Evolutionary conservation across 805 yeast species (phyloP), one percentile per base, ranked within the genome.

Genomic region (Candida anglica): DNA sequence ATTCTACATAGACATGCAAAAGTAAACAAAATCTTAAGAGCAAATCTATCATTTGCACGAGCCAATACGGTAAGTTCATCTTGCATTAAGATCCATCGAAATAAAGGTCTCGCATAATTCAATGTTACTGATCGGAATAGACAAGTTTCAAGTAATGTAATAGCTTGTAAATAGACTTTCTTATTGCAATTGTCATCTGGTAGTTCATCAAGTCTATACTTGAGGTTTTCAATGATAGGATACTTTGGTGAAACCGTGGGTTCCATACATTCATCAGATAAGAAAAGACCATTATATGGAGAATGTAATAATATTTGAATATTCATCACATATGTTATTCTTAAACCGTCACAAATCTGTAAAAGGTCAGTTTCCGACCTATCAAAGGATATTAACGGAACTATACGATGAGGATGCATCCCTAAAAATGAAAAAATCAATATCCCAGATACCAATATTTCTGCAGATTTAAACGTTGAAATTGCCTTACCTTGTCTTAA

Each of bases 21-120:
- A 0, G 45, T 34, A 31, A 39, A 55, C n/a, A 63, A 32, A 1
- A 60, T 14, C 20, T 59, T 40, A 17, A 56, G 37, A 0, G 63
- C 64, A 25, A 49, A 47, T 27, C 37, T 44, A 28, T 58, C 37
- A 24, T 49, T 43, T 3, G 19, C 14, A 23, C 56, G 42, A 5
- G 55, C 39, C 39, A 59, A 33, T 5, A 30, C 43, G 7, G 37
- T 37, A 28, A 50, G 50, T 5, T 41, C 42, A 5, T 40, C 39
- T 2, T 38, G 36, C 15, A 48, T 14, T 7, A 57, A 36, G 6
- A 56, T 26, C 50, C 62, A 58, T 32, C 53, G 43, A 39, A 48
- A 60, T 4, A 61, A 28, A 6, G 69, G 69, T 8, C 58, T 40
- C 2, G 65, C 61, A 33, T 50, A 52, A 32, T 52, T 46, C 14